phyloP scores from a whole-genome alignment of 2,329 filamentous ascomycete species.

The Mariannaea elegans region DNA sequence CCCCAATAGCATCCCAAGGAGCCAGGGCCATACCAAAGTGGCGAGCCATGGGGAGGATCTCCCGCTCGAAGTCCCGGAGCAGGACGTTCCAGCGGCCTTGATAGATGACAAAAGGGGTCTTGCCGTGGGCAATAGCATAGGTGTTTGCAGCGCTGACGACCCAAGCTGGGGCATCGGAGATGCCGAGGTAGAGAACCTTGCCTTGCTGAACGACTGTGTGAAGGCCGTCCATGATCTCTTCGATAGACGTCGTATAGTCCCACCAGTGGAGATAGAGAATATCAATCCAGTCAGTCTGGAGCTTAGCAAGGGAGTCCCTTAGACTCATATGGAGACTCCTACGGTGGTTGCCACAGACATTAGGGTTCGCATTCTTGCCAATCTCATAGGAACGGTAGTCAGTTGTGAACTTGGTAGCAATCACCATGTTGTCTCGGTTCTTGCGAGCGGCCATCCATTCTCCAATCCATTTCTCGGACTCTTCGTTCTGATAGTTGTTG shows the following conservation, averaged over 20 bases:
- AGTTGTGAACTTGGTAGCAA: constrained; percentile 59
- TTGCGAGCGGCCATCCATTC: constrained; percentile 57
- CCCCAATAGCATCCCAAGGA: constrained; percentile 61
- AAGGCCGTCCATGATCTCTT: constrained; percentile 38
- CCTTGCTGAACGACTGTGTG: constrained; percentile 35
- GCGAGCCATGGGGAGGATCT: constrained; percentile 39
- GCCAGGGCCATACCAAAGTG: constrained; percentile 50
- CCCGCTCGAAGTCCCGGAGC: constrained; percentile 36
- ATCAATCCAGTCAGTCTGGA: constrained; percentile 48
- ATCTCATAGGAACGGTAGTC: constrained; percentile 46
- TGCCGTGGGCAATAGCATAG: constrained; percentile 35
- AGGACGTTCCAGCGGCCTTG: constrained; percentile 38
- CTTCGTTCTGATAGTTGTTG: constrained; percentile 58
- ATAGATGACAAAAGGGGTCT: constrained; percentile 36
- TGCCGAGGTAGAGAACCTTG: constrained; percentile 40
- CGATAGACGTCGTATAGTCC: constrained; percentile 35
- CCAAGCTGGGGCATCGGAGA: constrained; percentile 42
- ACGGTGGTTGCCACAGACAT: constrained; percentile 53
- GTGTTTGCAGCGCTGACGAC: constrained; percentile 37
- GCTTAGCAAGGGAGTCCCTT: constrained; percentile 51
- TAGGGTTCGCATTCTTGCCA: too few species aligned
- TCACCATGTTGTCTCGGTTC: constrained; percentile 57
- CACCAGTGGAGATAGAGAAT: constrained; percentile 41
- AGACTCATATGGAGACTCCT: constrained; percentile 49
- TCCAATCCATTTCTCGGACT: constrained; percentile 62